These are phyloP conservation scores for Cladobotryum mycophilum DNA, from an alignment of 2,329 filamentous ascomycete genomes.

Conservation along the genomic window DNA sequence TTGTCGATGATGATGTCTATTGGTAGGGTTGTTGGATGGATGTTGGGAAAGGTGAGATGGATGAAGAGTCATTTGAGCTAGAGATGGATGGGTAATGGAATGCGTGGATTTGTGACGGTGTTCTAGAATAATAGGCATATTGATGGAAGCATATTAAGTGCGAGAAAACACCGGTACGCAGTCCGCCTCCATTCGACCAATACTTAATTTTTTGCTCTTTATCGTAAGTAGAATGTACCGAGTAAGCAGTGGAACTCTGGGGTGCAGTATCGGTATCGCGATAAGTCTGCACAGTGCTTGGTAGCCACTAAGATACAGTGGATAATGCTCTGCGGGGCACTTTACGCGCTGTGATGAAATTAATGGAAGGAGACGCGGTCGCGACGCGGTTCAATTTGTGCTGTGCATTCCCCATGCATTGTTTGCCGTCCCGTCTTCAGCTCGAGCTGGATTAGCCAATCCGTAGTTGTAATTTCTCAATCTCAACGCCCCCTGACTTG, in stretches of 20 bases:
- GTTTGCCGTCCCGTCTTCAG: slow-evolving; percentile 1
- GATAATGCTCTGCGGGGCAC: neutral
- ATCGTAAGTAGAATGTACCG: no score
- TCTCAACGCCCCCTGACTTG: neutral
- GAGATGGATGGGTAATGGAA: neutral
- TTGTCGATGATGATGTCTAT: neutral
- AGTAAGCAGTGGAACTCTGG: no score
- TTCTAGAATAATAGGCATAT: no score
- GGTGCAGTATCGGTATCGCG: neutral
- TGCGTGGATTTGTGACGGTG: no score
- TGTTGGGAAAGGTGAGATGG: slow-evolving; percentile 10
- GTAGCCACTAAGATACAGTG: no score
- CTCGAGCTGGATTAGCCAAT: slow-evolving; percentile 4
- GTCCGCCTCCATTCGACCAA: no score
- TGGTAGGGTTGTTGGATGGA: slow-evolving; percentile 17
- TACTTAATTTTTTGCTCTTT: no score
- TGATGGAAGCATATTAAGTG: no score
- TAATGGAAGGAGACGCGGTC: slow-evolving; percentile 10
- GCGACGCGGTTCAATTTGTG: slow-evolving; percentile 11
- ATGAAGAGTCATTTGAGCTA: neutral
- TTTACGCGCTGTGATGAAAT: slow-evolving; percentile 9
- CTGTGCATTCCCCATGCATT: neutral
- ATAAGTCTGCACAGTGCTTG: slow-evolving; percentile 3
- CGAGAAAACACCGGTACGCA: no score
- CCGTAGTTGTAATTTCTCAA: neutral